phyloP scores from a whole-genome alignment of 352 stramenopile genomes.

The Phytopythium boreale region DNA sequence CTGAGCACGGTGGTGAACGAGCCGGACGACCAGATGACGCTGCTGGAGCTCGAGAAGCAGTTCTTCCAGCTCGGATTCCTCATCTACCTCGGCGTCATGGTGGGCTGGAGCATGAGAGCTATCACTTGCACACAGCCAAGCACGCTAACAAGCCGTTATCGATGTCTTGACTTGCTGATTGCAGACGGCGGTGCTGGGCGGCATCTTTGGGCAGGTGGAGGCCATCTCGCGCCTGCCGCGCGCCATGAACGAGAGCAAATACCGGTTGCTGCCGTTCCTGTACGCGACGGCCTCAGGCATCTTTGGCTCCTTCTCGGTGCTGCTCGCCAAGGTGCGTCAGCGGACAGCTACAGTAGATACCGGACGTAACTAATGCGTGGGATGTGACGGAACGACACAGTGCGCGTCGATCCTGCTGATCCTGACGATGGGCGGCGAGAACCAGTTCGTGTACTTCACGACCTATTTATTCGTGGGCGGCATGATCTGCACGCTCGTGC shows the following conservation, averaged over 20 bases:
- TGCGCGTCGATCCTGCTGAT: conserved; percentile 82
- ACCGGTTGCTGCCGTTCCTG: conserved; percentile 69
- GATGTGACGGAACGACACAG: conserved; percentile 13
- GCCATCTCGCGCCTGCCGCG: conserved; percentile 50
- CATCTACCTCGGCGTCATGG: conserved; percentile 76
- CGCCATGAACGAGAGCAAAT: conserved; percentile 53
- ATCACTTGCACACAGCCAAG: background rate
- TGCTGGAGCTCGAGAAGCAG: conserved; percentile 74
- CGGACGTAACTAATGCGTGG: background rate
- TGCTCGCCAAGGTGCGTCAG: conserved; percentile 64
- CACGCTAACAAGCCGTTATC: too few species aligned
- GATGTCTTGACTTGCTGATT: background rate
- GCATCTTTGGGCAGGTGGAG: conserved; percentile 76
- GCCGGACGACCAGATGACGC: conserved; percentile 73
- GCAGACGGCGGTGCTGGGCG: conserved; percentile 53
- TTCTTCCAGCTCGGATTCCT: conserved; percentile 79
- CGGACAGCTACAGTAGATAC: background rate
- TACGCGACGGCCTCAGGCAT: conserved; percentile 82
- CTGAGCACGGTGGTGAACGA: conserved; percentile 80
- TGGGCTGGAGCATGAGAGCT: conserved; percentile 12
- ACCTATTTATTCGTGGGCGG: conserved; percentile 82
- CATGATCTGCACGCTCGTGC: conserved; percentile 77
- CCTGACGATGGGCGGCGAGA: conserved; percentile 69
- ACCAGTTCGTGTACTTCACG: conserved; percentile 85
- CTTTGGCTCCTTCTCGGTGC: conserved; percentile 80